Percentiles rank a stretch among this genome's conserved stretches.
These are phyloP conservation scores for Lophiostoma macrostomum DNA, from an alignment of 495 filamentous ascomycete species.

Conservation along the genomic window DNA sequence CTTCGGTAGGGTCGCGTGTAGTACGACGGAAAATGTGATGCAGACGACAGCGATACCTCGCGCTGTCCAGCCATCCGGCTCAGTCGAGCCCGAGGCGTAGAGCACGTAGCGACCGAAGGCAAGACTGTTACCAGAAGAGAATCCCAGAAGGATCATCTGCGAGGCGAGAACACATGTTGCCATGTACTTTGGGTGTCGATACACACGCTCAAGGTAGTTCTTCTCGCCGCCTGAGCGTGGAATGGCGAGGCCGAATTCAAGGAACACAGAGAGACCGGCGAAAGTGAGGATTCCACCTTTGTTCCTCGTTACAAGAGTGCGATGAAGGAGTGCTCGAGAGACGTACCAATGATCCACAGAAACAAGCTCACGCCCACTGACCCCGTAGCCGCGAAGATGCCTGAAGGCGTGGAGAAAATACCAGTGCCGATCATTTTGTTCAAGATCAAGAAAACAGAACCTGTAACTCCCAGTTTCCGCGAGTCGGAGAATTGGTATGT, in stretches of 20 bases:
- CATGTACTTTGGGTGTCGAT: constrained; percentile 33
- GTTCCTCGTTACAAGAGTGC: not conserved
- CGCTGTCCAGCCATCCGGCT: constrained; percentile 64
- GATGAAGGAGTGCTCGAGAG: not conserved
- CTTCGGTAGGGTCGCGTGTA: constrained; percentile 61
- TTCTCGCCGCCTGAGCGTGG: constrained; percentile 36
- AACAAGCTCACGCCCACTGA: constrained; percentile 47
- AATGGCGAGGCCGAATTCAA: constrained; percentile 46
- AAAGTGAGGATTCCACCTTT: constrained; percentile 38
- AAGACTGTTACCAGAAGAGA: constrained; percentile 45
- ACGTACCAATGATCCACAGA: constrained; percentile 43
- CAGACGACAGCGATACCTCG: constrained; percentile 65
- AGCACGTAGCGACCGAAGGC: constrained; percentile 31
- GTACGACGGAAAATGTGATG: constrained; percentile 59
- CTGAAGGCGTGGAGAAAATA: constrained; percentile 53
- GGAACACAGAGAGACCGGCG: constrained; percentile 48
- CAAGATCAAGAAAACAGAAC: constrained; percentile 53
- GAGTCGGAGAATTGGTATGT: constrained; percentile 47
- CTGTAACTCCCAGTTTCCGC: constrained; percentile 51
- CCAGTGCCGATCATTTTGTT: constrained; percentile 62
- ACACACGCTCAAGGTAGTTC: constrained; percentile 35
- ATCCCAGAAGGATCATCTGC: constrained; percentile 48
- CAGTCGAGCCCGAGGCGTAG: constrained; percentile 54
- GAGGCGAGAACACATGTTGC: constrained; percentile 30
- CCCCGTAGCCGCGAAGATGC: constrained; percentile 48